Evolutionary conservation across 1,139 yeast genomes (phyloP), one percentile per base, ranked within the genome.

Genomic region (Taphrina sp.): DNA sequence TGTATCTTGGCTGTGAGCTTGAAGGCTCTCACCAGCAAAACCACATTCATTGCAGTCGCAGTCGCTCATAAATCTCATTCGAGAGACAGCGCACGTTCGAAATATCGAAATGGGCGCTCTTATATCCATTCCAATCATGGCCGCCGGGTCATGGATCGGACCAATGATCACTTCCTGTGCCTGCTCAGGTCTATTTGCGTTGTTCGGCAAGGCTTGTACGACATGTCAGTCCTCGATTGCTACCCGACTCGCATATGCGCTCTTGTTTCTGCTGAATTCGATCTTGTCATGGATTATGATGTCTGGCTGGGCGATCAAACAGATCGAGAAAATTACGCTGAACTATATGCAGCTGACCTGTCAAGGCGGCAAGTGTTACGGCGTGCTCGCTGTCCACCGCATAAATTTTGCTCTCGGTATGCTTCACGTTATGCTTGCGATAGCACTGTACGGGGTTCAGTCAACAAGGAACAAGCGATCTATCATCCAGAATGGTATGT

Each of bases 201-300:
- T 49, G 16, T 49, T 49, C 34, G 24, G 29, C 17, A 37, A 35
- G 5, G 37, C 53, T 5, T 75, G 77, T 64, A 71, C 73, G 59
- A 72, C 72, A 51, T 89, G 72, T 71, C 84, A 74, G 73, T 85
- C 95, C 16, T 82, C 94, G 20, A 77, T 89, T 26, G 83, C 83
- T 36, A 82, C 90, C 5, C 79, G 98, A 67, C 74, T 90, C 31
- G 79, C 89, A 51, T 92, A 92, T 69, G 98, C 98, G 10, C 65
- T 83, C 28, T 72, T 90, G 44, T 80, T 94, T 59, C 72, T 89
- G 41, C 62, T 86, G 39, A 90, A 90, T 72, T 85, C 95, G 28
- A 73, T 89, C 20, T 61, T 92, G 28, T 86, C 97, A 12, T 92
- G 99, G 99, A 73, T 88, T 4, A 87, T 88, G 72, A 77, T 94